A percentile compares a stretch with the other conserved stretches of the same genome.
Evolutionary conservation across 768 basidiomycete species (phyloP).

Genomic region (Suillus alpinus): DNA sequence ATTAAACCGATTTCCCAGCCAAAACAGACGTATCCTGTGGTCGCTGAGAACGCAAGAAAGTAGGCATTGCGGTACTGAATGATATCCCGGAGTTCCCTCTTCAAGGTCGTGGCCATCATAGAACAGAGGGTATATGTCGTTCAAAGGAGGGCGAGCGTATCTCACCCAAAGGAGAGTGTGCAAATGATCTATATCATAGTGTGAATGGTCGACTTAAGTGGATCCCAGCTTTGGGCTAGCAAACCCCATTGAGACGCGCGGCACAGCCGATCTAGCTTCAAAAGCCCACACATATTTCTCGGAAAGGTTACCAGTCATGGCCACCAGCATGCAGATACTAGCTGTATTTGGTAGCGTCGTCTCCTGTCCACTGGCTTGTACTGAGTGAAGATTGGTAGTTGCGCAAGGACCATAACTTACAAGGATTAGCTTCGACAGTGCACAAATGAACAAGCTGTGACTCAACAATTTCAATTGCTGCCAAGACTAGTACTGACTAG

Average conservation of each 20-base stretch:
- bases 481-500: neutral
- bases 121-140: neutral
- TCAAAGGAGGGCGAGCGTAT: neutral
- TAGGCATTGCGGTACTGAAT: slow-evolving; percentile 33
- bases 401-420: neutral
- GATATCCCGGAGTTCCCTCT: slow-evolving; percentile 18
- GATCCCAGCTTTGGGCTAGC: neutral
- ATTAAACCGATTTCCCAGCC: slow-evolving; percentile 39
- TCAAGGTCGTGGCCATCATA: slow-evolving; percentile 18
- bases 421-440: neutral
- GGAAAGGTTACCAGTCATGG: neutral
- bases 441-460: neutral
- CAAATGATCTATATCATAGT: neutral
- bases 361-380: neutral
- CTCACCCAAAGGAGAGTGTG: neutral
- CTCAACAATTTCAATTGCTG: neutral
- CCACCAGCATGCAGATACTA: neutral
- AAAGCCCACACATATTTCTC: neutral
- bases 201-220: neutral
- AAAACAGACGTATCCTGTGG: slow-evolving; percentile 33
- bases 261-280: neutral
- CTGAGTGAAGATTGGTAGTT: neutral
- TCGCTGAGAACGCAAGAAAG: slow-evolving; percentile 31
- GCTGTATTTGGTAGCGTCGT: neutral
- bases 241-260: neutral